These are phyloP conservation scores for Colletotrichum kahawae DNA, from an alignment of 2,329 filamentous ascomycete species.

Conservation along the genomic window DNA sequence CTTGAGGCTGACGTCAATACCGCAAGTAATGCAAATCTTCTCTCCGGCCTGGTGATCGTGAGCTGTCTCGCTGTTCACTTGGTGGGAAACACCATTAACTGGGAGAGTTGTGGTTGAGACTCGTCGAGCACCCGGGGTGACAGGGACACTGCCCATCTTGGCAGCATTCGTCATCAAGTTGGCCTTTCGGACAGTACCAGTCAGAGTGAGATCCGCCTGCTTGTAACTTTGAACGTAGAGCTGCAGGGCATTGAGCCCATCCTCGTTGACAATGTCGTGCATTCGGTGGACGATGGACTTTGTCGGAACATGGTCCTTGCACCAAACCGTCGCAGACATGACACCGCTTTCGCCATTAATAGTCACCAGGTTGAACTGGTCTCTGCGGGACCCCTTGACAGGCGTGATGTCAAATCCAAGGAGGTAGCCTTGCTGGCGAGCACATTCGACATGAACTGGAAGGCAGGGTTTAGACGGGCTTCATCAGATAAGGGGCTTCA, in stretches of 20 bases:
- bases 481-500: conserved; percentile 27
- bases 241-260: conserved; percentile 81
- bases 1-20: conserved; percentile 73
- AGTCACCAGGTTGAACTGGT: conserved; percentile 79
- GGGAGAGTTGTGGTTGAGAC: conserved; percentile 57
- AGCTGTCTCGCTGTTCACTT: neutral
- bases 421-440: conserved; percentile 79
- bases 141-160: conserved; percentile 48
- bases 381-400: conserved; percentile 85
- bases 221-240: conserved; percentile 90
- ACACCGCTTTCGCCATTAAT: conserved; percentile 81
- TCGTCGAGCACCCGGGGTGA: conserved; percentile 53
- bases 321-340: conserved; percentile 90
- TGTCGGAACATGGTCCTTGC: conserved; percentile 80
- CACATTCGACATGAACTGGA: conserved; percentile 87
- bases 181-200: conserved; percentile 91
- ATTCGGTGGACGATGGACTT: conserved; percentile 80
- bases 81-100: conserved; percentile 24
- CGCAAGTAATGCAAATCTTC: conserved; percentile 68
- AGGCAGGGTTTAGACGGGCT: neutral
- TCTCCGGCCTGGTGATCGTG: conserved; percentile 42
- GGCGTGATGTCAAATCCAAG: conserved; percentile 91
- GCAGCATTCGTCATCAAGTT: conserved; percentile 73
- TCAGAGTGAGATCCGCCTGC: conserved; percentile 88
- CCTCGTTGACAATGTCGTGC: conserved; percentile 74